Evolutionary conservation across 2,329 filamentous ascomycete genomes (phyloP), one percentile per base, ranked within the genome.

Genomic region (Didymella glomerata): DNA sequence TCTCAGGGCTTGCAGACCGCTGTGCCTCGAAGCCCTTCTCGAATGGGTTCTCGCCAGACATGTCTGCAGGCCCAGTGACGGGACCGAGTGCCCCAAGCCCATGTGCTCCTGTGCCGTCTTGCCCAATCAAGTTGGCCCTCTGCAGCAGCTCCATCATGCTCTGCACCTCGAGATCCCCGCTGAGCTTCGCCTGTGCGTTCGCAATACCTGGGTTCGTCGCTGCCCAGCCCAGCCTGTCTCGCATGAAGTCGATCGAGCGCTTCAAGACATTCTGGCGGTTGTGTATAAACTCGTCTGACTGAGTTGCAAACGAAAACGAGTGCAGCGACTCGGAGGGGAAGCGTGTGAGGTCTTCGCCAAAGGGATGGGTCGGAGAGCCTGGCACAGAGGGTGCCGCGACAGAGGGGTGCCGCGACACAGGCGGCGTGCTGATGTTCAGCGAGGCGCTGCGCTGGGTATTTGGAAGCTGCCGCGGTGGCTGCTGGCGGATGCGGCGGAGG

Each of bases 321-420:
- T 99, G 95, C 46, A 99, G 82, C 6, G 95, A 99, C 76, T 99
- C 95, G 68, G 92, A 92, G 1, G 95, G 94, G 75, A 99, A 99
- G 49, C 93, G 89, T 45, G 89, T 89, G 45, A 99, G 85, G 74
- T 99, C 95, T 81, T 98, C 95, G 71, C 88, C 86, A 73, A 93
- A 92, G 62, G 86, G 81, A 41, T 90, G 71, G 7, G 71, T 68
- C 24, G 92, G 92, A 22, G 92, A 93, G 20, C 84, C 82, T 24
- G 89, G 88, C 6, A 84, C 88, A n/a, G 87, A 82, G 9, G 85
- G 81, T 25, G 87, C 74, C 16, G 84, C 82, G 44, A 83, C 84
- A n/a, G 75, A 77, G 30, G 75, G 71, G 34, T 70, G 74, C 54
- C 72, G 68, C 28, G 84, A 83, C 6, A 85, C 83, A 32, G 86